A percentile compares a stretch with the other conserved stretches of the same genome.
These are phyloP conservation scores for Abrus pulchellus DNA, from an alignment of 306 rosid genomes.

Conservation along the genomic window DNA sequence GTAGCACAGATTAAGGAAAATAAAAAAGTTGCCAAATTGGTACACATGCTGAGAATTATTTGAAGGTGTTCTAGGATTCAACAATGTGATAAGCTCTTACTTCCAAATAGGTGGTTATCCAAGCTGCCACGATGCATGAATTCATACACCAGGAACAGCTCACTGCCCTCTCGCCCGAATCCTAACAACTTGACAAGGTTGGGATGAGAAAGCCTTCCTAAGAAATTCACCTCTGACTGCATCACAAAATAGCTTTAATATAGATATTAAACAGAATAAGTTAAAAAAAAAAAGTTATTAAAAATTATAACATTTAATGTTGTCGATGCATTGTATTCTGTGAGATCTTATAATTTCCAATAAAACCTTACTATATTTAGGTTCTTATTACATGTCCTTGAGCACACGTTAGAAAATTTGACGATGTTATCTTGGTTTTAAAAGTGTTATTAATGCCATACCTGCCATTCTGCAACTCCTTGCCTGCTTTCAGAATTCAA, in stretches of 20 bases:
- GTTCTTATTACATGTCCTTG: too few species aligned
- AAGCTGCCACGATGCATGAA: conserved; percentile 85
- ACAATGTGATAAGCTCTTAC: conserved; percentile 57
- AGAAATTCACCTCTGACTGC: conserved; percentile 94
- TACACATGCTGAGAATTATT: background rate
- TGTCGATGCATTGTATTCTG: too few species aligned
- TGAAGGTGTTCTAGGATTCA: conserved; percentile 15
- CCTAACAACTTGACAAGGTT: conserved; percentile 87
- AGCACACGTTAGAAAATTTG: too few species aligned
- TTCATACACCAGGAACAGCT: conserved; percentile 76
- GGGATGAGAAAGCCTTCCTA: conserved; percentile 93
- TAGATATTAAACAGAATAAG: background rate
- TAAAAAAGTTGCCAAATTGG: conserved; percentile 1
- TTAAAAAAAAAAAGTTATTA: too few species aligned
- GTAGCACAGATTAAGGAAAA: conserved; percentile 14
- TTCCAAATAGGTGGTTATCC: conserved; percentile 92
- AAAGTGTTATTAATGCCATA: conserved; percentile 33
- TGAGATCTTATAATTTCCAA: too few species aligned
- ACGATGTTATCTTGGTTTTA: background rate
- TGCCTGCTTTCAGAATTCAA: conserved; percentile 74
- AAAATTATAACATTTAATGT: too few species aligned
- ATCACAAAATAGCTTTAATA: background rate
- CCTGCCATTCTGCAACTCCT: conserved; percentile 94
- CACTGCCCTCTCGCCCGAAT: conserved; percentile 66
- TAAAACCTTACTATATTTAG: too few species aligned